A percentile compares a stretch with the other conserved stretches of the same genome.
Conservation (phyloP, 2,329 filamentous ascomycete genomes). For the Colletotrichum destructivum region DNA sequence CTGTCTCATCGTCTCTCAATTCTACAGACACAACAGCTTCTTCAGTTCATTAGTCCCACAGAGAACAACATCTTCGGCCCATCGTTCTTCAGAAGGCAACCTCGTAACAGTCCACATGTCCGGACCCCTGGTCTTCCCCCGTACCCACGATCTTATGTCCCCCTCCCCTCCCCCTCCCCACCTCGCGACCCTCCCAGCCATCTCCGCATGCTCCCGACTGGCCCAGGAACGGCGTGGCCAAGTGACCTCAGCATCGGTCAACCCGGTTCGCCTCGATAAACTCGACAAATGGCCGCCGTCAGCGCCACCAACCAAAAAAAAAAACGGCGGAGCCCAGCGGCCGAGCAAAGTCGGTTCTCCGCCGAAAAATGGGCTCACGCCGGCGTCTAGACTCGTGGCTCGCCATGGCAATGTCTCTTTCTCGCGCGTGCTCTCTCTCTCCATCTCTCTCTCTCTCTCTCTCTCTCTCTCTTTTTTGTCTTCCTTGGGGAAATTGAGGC, state of each 20-base stretch:
- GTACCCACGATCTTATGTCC: conserved; percentile 2
- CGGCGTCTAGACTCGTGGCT: background rate
- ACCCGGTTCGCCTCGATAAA: conserved; percentile 26
- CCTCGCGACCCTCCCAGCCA: conserved; percentile 1
- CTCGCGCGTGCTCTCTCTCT: too few relatives aligned
- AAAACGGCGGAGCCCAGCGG: background rate
- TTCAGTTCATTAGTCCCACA: too few relatives aligned
- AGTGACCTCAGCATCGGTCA: conserved; percentile 35
- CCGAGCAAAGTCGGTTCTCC: conserved; percentile 7
- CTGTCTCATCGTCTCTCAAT: background rate
- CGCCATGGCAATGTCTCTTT: too few relatives aligned
- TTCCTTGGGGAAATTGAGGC: background rate
- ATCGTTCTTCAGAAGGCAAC: background rate
- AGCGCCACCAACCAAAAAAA: background rate
- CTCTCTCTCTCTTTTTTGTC: background rate
- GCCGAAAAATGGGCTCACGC: background rate
- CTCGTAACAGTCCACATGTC: conserved; percentile 16
- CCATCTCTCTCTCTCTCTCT: background rate
- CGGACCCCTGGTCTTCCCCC: background rate
- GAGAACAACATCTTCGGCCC: too few relatives aligned
- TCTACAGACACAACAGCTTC: too few relatives aligned
- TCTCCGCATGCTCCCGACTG: conserved; percentile 37
- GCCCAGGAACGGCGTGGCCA: conserved; percentile 34
- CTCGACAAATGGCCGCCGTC: conserved; percentile 30
- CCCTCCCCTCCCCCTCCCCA: conserved; percentile 6